These are phyloP conservation scores for Vaccinium darrowii DNA, from an alignment of 148 eudicot species.

Conservation along the genomic window DNA sequence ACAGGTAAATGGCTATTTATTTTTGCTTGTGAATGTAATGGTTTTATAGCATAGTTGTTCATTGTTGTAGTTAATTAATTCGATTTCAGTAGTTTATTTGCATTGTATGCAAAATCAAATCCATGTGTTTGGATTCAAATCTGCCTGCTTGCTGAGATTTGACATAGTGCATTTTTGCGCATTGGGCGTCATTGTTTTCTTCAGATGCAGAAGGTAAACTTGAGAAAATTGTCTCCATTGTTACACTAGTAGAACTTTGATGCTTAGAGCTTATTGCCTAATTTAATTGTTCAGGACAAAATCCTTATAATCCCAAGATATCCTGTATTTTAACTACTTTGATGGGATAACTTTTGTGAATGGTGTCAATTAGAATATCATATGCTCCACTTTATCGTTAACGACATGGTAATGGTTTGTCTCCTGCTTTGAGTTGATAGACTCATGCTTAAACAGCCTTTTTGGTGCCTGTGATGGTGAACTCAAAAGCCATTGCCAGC, in stretches of 20 bases:
- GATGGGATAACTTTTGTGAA: not conserved
- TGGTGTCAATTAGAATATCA: not conserved
- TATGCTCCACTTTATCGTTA: not conserved
- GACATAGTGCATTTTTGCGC: too few relatives aligned
- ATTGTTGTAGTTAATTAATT: not conserved
- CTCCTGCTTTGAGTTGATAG: not conserved
- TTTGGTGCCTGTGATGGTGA: not conserved
- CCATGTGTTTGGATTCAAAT: too few relatives aligned
- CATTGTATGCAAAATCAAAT: not conserved
- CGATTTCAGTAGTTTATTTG: not conserved
- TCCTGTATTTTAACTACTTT: too few relatives aligned
- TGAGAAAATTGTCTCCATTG: too few relatives aligned
- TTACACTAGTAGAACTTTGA: too few relatives aligned
- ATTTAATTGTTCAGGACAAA: too few relatives aligned
- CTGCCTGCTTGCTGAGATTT: too few relatives aligned
- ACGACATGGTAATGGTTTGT: not conserved
- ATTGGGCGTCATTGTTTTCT: too few relatives aligned
- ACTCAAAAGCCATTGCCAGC: not conserved
- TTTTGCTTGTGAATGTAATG: not conserved
- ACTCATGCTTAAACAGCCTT: not conserved
- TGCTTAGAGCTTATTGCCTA: too few relatives aligned
- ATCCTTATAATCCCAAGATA: too few relatives aligned
- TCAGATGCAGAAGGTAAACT: too few relatives aligned
- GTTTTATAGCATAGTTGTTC: not conserved
- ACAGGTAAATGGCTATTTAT: constrained; percentile 49